phyloP scores from a whole-genome alignment of 2,329 filamentous ascomycete genomes.

The Pseudodiploospora longispora region DNA sequence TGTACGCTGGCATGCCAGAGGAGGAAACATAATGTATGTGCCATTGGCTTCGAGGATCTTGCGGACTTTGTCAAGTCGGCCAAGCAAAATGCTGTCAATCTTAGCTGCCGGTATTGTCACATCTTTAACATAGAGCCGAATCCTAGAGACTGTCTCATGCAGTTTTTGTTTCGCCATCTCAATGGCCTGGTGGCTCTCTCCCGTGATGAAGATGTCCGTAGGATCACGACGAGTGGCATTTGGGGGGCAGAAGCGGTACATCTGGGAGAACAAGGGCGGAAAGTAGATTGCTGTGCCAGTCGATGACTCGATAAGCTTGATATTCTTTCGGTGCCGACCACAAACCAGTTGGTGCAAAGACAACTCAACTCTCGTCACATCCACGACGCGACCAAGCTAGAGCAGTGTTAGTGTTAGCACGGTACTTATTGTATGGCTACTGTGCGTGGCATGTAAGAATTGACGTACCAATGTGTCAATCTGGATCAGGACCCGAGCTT shows the following conservation, averaged over 20 bases:
- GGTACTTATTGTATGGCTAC: neutral
- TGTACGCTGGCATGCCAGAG: slow-evolving; percentile 75
- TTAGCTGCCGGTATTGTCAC: slow-evolving; percentile 84
- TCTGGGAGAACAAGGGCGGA: slow-evolving; percentile 82
- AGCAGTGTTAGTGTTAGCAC: slow-evolving; percentile 9
- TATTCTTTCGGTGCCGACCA: slow-evolving; percentile 90
- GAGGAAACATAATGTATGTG: slow-evolving; percentile 87
- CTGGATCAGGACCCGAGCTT: slow-evolving; percentile 91
- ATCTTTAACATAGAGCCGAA: slow-evolving; percentile 85
- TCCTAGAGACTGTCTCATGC: slow-evolving; percentile 71
- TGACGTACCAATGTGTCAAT: slow-evolving; percentile 77
- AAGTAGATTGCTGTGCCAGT: slow-evolving; percentile 98
- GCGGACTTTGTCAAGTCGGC: slow-evolving; percentile 88
- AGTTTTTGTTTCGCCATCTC: slow-evolving; percentile 84
- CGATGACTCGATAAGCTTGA: slow-evolving; percentile 92
- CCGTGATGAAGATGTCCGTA: slow-evolving; percentile 91
- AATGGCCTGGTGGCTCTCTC: slow-evolving; percentile 77
- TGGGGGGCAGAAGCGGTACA: slow-evolving; percentile 82
- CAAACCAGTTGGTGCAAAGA: slow-evolving; percentile 88
- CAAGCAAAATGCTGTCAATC: slow-evolving; percentile 87
- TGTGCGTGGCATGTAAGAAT: neutral
- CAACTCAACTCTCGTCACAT: slow-evolving; percentile 73
- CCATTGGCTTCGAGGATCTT: slow-evolving; percentile 97
- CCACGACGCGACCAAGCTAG: slow-evolving; percentile 65
- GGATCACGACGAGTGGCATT: slow-evolving; percentile 76